Percentiles rank a stretch among this genome's conserved stretches.
Evolutionary conservation across 257 asterid genomes (phyloP).

Genomic region (Parsonsia alboflavescens): DNA sequence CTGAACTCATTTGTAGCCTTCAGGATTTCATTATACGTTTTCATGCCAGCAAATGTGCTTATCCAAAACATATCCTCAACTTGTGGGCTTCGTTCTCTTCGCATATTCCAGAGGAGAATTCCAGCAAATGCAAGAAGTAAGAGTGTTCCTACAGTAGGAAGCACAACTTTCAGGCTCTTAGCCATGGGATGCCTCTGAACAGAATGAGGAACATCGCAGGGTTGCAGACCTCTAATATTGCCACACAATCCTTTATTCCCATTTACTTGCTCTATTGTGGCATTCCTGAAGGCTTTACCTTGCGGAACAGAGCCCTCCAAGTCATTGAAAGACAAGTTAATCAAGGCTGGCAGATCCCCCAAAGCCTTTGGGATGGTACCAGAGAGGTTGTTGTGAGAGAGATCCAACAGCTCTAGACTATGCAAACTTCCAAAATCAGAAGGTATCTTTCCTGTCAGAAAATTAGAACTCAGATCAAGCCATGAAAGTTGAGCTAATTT

Average conservation of each 20-base stretch:
- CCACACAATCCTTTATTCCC: slow-evolving; percentile 35
- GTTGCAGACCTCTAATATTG: slow-evolving; percentile 23
- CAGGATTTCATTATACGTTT: slow-evolving; percentile 23
- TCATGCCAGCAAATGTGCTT: slow-evolving; percentile 26
- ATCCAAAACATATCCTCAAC: slow-evolving; percentile 11
- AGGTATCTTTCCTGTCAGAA: slow-evolving; percentile 32
- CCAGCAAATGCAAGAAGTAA: slow-evolving; percentile 14
- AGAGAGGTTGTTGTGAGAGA: slow-evolving; percentile 36
- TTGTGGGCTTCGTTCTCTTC: not conserved
- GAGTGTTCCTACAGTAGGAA: slow-evolving; percentile 13
- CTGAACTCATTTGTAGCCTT: slow-evolving; percentile 27
- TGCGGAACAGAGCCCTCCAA: slow-evolving; percentile 38
- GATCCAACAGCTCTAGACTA: slow-evolving; percentile 20
- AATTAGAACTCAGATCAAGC: slow-evolving; percentile 36
- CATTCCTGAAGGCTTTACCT: slow-evolving; percentile 25
- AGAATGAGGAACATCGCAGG: slow-evolving; percentile 15
- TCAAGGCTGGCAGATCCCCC: slow-evolving; percentile 13
- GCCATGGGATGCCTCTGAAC: not conserved
- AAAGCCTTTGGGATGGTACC: slow-evolving; percentile 31
- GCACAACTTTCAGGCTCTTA: not conserved
- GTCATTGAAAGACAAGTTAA: slow-evolving; percentile 35
- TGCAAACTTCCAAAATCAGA: not conserved
- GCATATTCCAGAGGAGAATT: not conserved
- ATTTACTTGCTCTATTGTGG: slow-evolving; percentile 19
- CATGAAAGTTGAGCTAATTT: slow-evolving; percentile 11